Evolutionary conservation across 345 rosid species (phyloP).

Genomic region (Clausena lansium): DNA sequence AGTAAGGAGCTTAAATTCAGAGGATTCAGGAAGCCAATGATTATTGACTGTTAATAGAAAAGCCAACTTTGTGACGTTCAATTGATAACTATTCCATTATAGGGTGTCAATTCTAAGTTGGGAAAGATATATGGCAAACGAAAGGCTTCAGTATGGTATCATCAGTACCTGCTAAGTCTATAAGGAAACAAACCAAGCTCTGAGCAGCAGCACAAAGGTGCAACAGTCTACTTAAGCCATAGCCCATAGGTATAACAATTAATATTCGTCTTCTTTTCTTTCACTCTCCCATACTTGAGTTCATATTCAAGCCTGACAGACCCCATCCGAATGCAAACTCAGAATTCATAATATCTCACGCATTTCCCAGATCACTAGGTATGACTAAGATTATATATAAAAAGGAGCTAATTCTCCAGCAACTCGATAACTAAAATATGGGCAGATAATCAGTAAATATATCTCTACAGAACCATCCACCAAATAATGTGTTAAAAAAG

Average conservation of each 20-base stretch:
- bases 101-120: not conserved
- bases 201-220: not conserved
- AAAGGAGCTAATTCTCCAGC: not conserved
- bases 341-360: not conserved
- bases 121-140: not conserved
- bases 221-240: not conserved
- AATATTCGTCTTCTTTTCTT: not conserved
- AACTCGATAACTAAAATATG: not conserved
- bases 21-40: not conserved
- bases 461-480: not conserved
- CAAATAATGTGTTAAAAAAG: not conserved
- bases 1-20: not conserved
- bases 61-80: not conserved
- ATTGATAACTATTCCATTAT: not conserved
- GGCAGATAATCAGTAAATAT: not conserved
- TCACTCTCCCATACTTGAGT: not conserved
- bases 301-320: not conserved
- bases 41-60: not conserved
- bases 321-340: not conserved
- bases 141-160: not conserved
- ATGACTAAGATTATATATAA: not conserved
- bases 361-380: not conserved
- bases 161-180: not conserved
- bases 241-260: not conserved
- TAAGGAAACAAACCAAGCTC: not conserved